Percentiles rank a stretch among this genome's conserved stretches.
These are phyloP conservation scores for Trametopsis cervina DNA, from an alignment of 768 basidiomycete species.

Conservation along the genomic window DNA sequence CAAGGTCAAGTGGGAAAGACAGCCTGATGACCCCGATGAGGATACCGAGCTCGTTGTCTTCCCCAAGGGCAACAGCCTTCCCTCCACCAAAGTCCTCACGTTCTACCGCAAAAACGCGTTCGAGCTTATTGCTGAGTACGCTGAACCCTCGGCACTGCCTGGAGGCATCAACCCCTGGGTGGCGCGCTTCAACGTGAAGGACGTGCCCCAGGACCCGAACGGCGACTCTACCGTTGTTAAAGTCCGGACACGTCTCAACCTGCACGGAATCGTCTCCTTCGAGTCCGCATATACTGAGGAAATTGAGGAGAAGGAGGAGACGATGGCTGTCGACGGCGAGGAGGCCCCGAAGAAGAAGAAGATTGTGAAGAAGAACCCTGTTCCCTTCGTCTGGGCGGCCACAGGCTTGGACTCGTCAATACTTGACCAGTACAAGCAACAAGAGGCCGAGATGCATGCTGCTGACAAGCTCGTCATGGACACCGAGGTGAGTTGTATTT, in stretches of 20 bases:
- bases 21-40: slow-evolving; percentile 72
- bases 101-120: slow-evolving; percentile 90
- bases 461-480: slow-evolving; percentile 95
- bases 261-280: slow-evolving; percentile 83
- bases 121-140: slow-evolving; percentile 82
- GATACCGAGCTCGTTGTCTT: slow-evolving; percentile 91
- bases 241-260: slow-evolving; percentile 84
- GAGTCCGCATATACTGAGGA: slow-evolving; percentile 84
- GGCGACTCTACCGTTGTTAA: slow-evolving; percentile 81
- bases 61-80: slow-evolving; percentile 76
- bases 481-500: slow-evolving; percentile 66
- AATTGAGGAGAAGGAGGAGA: slow-evolving; percentile 69
- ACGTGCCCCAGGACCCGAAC: slow-evolving; percentile 57
- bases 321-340: slow-evolving; percentile 55
- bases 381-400: slow-evolving; percentile 62
- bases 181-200: slow-evolving; percentile 74
- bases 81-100: slow-evolving; percentile 92
- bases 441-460: slow-evolving; percentile 84
- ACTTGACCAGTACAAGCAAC: slow-evolving; percentile 65
- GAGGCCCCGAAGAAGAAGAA: slow-evolving; percentile 80
- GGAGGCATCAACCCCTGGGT: slow-evolving; percentile 83
- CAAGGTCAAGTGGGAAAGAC: slow-evolving; percentile 82
- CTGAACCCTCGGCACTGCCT: slow-evolving; percentile 64
- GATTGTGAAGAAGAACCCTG: slow-evolving; percentile 74
- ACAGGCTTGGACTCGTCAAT: slow-evolving; percentile 56